These are phyloP conservation scores for Leccinum pachyderme DNA, from an alignment of 1,284 basidiomycete genomes.

Conservation along the genomic window DNA sequence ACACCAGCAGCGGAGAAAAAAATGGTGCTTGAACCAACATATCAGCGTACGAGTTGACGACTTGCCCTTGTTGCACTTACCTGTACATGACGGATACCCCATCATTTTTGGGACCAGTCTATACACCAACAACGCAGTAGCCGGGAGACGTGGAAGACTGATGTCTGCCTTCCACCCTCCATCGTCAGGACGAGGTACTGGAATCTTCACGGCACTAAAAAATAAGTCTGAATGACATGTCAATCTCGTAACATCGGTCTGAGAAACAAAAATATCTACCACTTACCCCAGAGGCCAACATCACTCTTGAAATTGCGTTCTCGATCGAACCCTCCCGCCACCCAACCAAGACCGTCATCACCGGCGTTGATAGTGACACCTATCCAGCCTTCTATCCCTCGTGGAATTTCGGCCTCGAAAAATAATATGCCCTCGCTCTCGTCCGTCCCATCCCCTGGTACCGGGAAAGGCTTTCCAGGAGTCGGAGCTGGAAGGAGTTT, in stretches of 20 bases:
- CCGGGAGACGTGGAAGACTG: slow-evolving; percentile 49
- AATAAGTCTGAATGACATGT: slow-evolving; percentile 39
- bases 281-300: slow-evolving; percentile 47
- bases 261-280: slow-evolving; percentile 14
- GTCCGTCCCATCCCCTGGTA: slow-evolving; percentile 62
- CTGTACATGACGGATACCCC: slow-evolving; percentile 23
- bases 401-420: slow-evolving; percentile 50
- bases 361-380: slow-evolving; percentile 49
- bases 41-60: slow-evolving; percentile 6
- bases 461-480: slow-evolving; percentile 54
- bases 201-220: slow-evolving; percentile 33
- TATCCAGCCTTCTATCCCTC: slow-evolving; percentile 39
- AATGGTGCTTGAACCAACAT: slow-evolving; percentile 39
- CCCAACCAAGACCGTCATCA: slow-evolving; percentile 60
- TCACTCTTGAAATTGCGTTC: slow-evolving; percentile 34
- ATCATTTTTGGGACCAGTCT: slow-evolving; percentile 37
- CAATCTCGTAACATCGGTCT: neutral
- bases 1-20: slow-evolving; percentile 56
- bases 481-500: slow-evolving; percentile 62
- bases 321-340: slow-evolving; percentile 52
- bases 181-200: slow-evolving; percentile 26
- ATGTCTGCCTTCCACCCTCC: slow-evolving; percentile 37
- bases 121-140: slow-evolving; percentile 65
- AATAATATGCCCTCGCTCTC: slow-evolving; percentile 72
- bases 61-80: slow-evolving; percentile 9